phyloP scores from a whole-genome alignment of 1,139 yeast genomes.

The Hemisphaericaspora xylanilytica region DNA sequence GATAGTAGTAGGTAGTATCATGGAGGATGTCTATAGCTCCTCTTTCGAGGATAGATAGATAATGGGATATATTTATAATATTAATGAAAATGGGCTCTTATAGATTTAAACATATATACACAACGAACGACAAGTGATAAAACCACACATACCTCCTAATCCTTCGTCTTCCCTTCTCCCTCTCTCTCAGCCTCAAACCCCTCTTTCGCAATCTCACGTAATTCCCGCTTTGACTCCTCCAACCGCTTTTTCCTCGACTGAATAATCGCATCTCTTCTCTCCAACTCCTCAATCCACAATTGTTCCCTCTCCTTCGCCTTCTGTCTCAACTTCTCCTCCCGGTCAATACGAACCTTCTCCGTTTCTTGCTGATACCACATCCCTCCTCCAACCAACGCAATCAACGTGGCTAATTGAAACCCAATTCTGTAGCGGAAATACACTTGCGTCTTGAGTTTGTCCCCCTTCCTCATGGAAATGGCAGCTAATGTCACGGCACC shows the following conservation, averaged over 20 bases:
- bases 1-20: too few species aligned
- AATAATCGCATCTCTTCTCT: conserved; percentile 74
- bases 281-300: conserved; percentile 87
- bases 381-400: conserved; percentile 81
- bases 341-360: conserved; percentile 42
- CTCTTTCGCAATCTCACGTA: conserved; percentile 38
- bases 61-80: not conserved
- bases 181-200: conserved; percentile 32
- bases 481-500: conserved; percentile 82
- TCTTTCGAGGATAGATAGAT: too few species aligned
- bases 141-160: not conserved
- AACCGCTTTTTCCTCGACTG: conserved; percentile 57
- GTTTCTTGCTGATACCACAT: conserved; percentile 52
- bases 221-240: conserved; percentile 39
- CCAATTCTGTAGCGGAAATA: conserved; percentile 91
- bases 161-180: not conserved
- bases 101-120: too few species aligned
- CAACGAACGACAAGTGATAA: too few species aligned
- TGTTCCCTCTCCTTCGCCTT: conserved; percentile 83
- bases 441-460: conserved; percentile 71
- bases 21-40: too few species aligned
- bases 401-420: conserved; percentile 76
- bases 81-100: too few species aligned
- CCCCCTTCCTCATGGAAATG: conserved; percentile 68
- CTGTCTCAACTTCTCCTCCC: conserved; percentile 61